Percentiles rank a stretch among this genome's conserved stretches.
Evolutionary conservation across 2,329 filamentous ascomycete genomes (phyloP).

Genomic region (Neonectria punicea): DNA sequence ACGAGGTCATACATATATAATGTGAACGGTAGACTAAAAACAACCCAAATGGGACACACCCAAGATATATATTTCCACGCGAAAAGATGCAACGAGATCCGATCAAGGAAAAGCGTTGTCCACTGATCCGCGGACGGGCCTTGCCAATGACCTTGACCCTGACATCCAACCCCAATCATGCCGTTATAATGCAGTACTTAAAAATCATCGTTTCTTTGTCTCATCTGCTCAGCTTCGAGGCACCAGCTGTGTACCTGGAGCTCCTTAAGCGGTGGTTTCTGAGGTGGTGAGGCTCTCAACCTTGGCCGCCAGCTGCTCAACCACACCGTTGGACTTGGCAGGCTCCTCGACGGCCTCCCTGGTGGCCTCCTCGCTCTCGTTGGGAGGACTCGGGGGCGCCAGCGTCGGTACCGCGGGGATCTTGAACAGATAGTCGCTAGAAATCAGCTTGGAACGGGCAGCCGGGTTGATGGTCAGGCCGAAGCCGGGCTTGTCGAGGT

Average conservation of each 20-base stretch:
- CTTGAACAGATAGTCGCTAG: slow-evolving; percentile 77
- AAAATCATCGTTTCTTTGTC: slow-evolving; percentile 4
- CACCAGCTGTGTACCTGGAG: neutral
- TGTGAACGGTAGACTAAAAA: neutral
- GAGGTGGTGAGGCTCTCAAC: slow-evolving; percentile 48
- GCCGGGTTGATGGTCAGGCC: slow-evolving; percentile 87
- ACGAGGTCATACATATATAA: slow-evolving; percentile 1
- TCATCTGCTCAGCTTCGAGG: neutral
- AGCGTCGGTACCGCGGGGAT: slow-evolving; percentile 66
- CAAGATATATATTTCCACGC: neutral
- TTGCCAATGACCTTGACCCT: neutral
- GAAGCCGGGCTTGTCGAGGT: slow-evolving; percentile 90
- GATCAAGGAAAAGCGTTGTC: neutral
- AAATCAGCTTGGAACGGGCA: slow-evolving; percentile 76
- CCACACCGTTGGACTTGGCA: slow-evolving; percentile 37
- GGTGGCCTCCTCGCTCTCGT: slow-evolving; percentile 33
- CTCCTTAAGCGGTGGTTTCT: slow-evolving; percentile 14
- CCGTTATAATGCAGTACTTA: slow-evolving; percentile 12
- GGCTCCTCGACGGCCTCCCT: slow-evolving; percentile 26
- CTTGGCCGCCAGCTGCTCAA: slow-evolving; percentile 48
- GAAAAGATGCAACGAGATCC: slow-evolving; percentile 1
- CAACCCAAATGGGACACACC: neutral
- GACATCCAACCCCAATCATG: neutral
- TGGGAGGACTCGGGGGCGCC: slow-evolving; percentile 46
- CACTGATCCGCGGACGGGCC: neutral